phyloP scores from a whole-genome alignment of 2,329 filamentous ascomycete genomes.

The Sclerotiophoma versabilis region DNA sequence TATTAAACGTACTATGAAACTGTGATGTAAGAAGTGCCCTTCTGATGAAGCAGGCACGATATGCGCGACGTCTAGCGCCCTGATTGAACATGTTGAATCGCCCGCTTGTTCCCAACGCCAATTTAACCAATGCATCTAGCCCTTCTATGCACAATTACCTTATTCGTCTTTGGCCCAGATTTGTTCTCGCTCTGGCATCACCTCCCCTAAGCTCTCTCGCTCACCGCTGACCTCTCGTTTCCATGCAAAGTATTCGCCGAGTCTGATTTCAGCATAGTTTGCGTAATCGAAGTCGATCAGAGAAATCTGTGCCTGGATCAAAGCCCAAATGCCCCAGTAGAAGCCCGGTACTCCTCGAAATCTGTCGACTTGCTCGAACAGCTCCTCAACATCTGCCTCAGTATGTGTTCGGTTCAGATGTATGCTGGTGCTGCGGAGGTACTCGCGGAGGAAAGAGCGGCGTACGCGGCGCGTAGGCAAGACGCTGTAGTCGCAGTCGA shows the following conservation, averaged over 20 bases:
- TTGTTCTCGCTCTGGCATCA: conserved; percentile 14
- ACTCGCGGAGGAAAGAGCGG: conserved; percentile 81
- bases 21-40: neutral
- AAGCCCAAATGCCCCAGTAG: conserved; percentile 90
- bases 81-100: conserved; percentile 17
- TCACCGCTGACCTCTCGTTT: conserved; percentile 56
- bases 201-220: conserved; percentile 8
- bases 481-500: conserved; percentile 88
- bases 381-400: conserved; percentile 69
- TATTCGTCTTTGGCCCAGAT: conserved; percentile 17
- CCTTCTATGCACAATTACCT: neutral
- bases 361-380: conserved; percentile 82
- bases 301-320: conserved; percentile 93
- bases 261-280: conserved; percentile 81
- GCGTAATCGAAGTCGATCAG: conserved; percentile 98
- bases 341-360: conserved; percentile 92
- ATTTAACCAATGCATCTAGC: neutral
- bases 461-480: conserved; percentile 81
- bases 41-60: conserved; percentile 15
- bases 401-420: conserved; percentile 47
- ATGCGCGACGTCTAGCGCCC: conserved; percentile 12
- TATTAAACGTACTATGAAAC: conserved; percentile 13
- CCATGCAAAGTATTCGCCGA: conserved; percentile 95
- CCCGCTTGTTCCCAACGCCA: conserved; percentile 17
- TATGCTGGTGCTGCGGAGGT: conserved; percentile 73